Evolutionary conservation across 768 basidiomycete genomes (phyloP).

Genomic region (Kondoa subrosea): DNA sequence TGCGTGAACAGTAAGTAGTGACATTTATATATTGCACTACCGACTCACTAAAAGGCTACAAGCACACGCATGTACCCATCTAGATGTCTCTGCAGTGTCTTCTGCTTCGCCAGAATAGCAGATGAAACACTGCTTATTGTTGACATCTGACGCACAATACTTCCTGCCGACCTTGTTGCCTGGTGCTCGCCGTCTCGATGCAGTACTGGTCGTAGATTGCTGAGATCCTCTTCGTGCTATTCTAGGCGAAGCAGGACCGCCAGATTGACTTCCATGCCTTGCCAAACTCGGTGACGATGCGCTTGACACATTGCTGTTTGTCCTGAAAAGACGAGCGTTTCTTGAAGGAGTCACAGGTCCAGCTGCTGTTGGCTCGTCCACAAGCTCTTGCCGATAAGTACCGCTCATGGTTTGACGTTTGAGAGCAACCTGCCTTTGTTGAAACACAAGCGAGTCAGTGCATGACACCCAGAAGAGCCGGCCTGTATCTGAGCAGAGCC

Average conservation of each 20-base stretch:
- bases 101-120: neutral
- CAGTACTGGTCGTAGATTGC: neutral
- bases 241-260: neutral
- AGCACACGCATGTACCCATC: neutral
- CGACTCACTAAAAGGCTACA: neutral
- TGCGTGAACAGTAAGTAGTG: too few species aligned
- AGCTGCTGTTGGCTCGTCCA: too few species aligned
- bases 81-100: neutral
- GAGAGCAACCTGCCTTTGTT: too few species aligned
- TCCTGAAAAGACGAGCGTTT: too few species aligned
- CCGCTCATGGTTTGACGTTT: too few species aligned
- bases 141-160: neutral
- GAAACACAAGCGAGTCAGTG: too few species aligned
- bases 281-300: neutral
- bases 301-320: neutral
- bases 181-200: neutral
- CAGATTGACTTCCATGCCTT: too few species aligned
- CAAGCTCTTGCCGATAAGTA: too few species aligned
- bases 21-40: neutral
- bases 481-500: too few species aligned
- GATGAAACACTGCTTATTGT: neutral
- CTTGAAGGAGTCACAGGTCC: too few species aligned
- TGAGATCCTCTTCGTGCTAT: neutral
- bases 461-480: too few species aligned
- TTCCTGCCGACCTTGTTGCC: neutral